A percentile compares a stretch with the other conserved stretches of the same genome.
These are phyloP conservation scores for Metarhizium guizhouense DNA, from an alignment of 2,329 filamentous ascomycete species.

Conservation along the genomic window DNA sequence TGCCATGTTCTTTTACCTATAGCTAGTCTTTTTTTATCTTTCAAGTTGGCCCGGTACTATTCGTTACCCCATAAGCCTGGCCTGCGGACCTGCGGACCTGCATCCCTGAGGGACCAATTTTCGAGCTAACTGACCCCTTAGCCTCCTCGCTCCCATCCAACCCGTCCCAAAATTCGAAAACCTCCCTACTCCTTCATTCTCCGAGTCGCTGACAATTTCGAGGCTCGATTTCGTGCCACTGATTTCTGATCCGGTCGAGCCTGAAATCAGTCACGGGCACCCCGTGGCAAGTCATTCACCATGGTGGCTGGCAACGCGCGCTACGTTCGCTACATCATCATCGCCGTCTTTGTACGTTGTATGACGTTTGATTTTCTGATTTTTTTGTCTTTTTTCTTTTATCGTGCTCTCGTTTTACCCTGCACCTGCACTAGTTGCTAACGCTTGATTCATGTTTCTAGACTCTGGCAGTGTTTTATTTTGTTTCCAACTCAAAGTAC, in stretches of 20 bases:
- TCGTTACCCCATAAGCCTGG: neutral
- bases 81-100: neutral
- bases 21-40: neutral
- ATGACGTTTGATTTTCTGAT: neutral
- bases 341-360: constrained; percentile 70
- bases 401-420: neutral
- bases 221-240: neutral
- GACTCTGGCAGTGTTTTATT: constrained; percentile 69
- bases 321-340: constrained; percentile 68
- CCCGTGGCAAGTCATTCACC: constrained; percentile 14
- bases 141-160: neutral
- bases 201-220: neutral
- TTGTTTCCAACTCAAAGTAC: constrained; percentile 56
- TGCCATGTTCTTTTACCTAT: neutral
- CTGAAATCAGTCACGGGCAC: neutral
- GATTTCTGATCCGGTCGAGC: neutral
- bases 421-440: neutral
- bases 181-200: neutral
- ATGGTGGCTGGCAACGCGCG: constrained; percentile 64
- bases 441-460: constrained; percentile 16
- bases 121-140: neutral
- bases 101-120: neutral
- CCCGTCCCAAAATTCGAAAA: neutral
- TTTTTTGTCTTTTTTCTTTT: neutral
- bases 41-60: neutral